Evolutionary conservation across 2,329 filamentous ascomycete species (phyloP), one percentile per base, ranked within the genome.

Genomic region (Pseudohalonectria lignicola): DNA sequence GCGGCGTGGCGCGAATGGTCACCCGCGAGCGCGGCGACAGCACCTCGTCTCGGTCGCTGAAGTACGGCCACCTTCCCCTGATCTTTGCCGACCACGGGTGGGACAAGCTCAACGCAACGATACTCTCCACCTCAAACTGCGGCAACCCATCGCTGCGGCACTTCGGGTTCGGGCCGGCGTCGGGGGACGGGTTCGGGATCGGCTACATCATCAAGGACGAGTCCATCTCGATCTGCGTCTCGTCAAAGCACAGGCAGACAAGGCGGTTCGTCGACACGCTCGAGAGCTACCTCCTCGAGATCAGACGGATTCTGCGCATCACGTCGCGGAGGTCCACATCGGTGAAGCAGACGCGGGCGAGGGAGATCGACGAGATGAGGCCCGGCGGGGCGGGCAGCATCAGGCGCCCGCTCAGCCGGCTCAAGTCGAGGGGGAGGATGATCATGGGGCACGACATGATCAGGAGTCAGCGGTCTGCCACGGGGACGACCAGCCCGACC

Each of bases 161-260:
- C 51, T 98, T 98, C 51, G 92, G 92, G 4, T 98, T 98, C 55
- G 92, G 92, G 0, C 92, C 92, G 2, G 94, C 90, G 0, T 90
- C 85, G 1, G 90, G 80, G 2, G 87, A 95, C 47, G 92, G 92
- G 0, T 96, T 96, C 53, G 92, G 92, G 21, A 95, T 98, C 40
- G 92, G 92, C 3, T 98, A 98, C 64, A 96, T 98, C 52, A 95
- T 98, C 72, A 98, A 98, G 61, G 86, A 93, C 48, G 85, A 92
- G 37, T 74, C 77, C 35, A 84, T 96, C 43, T 86, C 81, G 34
- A 90, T 98, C 44, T 96, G 92, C 58, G 87, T 88, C 1, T 84
- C 82, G 12, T 92, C 83, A 52, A 95, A 95, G 62, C 92, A 98
- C 57, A 69, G 92, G 30, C 92, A 98, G 63, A 98, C 92, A 0